Evolutionary conservation across 2,329 filamentous ascomycete species (phyloP).

Genomic region (Fusarium hainanense): DNA sequence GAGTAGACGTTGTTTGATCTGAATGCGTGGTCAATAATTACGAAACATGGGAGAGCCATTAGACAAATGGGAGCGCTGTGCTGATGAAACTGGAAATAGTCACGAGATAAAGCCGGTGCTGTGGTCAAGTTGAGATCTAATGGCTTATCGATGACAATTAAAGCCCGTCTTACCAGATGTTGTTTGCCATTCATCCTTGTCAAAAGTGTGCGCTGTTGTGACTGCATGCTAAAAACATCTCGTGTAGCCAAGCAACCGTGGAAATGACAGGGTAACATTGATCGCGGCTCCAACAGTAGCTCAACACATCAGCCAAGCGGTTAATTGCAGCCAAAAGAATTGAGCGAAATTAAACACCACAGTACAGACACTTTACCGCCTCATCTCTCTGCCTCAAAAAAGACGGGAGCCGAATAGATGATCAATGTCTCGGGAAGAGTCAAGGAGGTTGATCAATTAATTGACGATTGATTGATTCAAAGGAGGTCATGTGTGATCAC

Average conservation of each 20-base stretch:
- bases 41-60: background rate
- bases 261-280: background rate
- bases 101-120: background rate
- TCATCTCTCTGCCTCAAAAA: background rate
- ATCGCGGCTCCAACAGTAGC: background rate
- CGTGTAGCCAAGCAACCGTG: background rate
- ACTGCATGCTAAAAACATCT: background rate
- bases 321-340: background rate
- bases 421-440: conserved; percentile 12
- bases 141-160: background rate
- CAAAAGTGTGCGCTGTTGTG: background rate
- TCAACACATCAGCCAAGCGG: background rate
- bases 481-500: background rate
- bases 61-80: background rate
- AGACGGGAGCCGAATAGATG: conserved; percentile 1
- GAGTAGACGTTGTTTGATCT: background rate
- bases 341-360: background rate
- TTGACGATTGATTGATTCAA: background rate
- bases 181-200: too few relatives aligned
- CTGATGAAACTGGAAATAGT: background rate
- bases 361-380: background rate
- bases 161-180: background rate
- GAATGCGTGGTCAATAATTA: background rate
- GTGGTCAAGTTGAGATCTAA: background rate
- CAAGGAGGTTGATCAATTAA: conserved; percentile 11